Percentiles rank a stretch among this genome's conserved stretches.
These are phyloP conservation scores for Dryas integrifolia DNA, from an alignment of 331 rosid species.

Conservation along the genomic window DNA sequence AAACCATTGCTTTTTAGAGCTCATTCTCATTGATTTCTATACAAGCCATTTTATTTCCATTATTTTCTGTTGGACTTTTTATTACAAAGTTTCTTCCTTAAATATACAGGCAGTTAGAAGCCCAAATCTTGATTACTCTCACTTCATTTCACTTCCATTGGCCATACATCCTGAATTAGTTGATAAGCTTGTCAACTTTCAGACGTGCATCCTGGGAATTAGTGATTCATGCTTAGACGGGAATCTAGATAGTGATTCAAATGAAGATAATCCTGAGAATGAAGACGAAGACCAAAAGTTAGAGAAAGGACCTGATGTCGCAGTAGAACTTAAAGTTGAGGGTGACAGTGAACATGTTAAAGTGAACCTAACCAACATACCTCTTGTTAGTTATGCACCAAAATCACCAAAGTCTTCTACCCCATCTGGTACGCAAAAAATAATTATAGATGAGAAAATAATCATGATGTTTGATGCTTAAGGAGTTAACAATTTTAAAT, in stretches of 20 bases:
- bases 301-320: constrained; percentile 49
- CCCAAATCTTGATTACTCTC: constrained; percentile 77
- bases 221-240: constrained; percentile 36
- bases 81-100: constrained; percentile 22
- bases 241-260: constrained; percentile 41
- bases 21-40: too few species aligned
- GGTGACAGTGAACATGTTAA: constrained; percentile 43
- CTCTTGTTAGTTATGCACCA: constrained; percentile 61
- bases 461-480: constrained; percentile 10
- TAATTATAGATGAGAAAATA: constrained; percentile 17
- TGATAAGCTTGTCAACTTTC: constrained; percentile 69
- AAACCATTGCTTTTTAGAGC: too few species aligned
- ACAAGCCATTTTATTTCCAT: neutral
- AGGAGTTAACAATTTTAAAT: constrained; percentile 14
- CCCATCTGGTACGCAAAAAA: constrained; percentile 52
- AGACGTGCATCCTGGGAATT: constrained; percentile 57
- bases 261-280: constrained; percentile 40
- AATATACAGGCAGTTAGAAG: constrained; percentile 60
- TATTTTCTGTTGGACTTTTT: neutral
- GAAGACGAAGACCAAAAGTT: constrained; percentile 45
- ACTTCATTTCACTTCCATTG: constrained; percentile 90
- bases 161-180: constrained; percentile 85
- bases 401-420: constrained; percentile 50
- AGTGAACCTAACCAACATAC: constrained; percentile 53
- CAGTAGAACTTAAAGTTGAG: constrained; percentile 53